Base-by-base conservation (phyloP, 225 moss, liverwort and hornwort genomes). In the Pleurozium schreberi region DNA sequence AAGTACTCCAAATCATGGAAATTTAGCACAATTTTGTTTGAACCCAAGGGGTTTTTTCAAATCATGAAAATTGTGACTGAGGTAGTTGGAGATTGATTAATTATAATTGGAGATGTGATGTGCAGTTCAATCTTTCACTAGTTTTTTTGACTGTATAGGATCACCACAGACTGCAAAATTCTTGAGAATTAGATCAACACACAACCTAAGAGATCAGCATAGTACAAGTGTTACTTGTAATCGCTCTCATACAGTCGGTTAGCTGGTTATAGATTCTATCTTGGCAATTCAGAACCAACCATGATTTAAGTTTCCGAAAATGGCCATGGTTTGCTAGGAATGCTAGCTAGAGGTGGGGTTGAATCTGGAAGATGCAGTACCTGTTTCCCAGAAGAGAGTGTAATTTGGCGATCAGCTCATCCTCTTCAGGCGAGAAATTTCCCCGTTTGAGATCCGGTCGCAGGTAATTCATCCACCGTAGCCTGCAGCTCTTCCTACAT, bases 381-480 rank as follows among this genome's bases (percentile, higher is more conserved):
- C 96, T 94, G 90, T 94, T 96, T 47, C 95, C 96, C 28, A 96
- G 69, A 40, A 89, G 93, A 49, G 91, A 87, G 84, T 96, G 96
- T 38, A 95, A 76, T 84, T 87, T 92, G 89, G 91, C 83, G 81
- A 96, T 96, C 52, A 95, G 89, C 45, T 89, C 91, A 67, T 96
- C 94, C 87, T 95, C 96, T 27, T 95, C 95, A 40, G 92, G 83
- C 20, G 96, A 92, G 90, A 96, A 93, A 66, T 90, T 94, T 23
- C 96, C 96, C 4, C 92, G 93, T 89, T 96, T 95, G 12, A 96
- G 84, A 36, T 93, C 92, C 5, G 96, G 96, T 36, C 94, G 92
- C 58, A 96, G 88, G 70, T 96, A 96, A 82, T 96, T 96, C 85
- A 94, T 95, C 96, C 96, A 96, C 53, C 96, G 86, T 45, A 96